Percentiles rank a stretch among this genome's conserved stretches.
These are phyloP conservation scores for Aphanoascus verrucosus DNA, from an alignment of 2,329 filamentous ascomycete species.

Conservation along the genomic window DNA sequence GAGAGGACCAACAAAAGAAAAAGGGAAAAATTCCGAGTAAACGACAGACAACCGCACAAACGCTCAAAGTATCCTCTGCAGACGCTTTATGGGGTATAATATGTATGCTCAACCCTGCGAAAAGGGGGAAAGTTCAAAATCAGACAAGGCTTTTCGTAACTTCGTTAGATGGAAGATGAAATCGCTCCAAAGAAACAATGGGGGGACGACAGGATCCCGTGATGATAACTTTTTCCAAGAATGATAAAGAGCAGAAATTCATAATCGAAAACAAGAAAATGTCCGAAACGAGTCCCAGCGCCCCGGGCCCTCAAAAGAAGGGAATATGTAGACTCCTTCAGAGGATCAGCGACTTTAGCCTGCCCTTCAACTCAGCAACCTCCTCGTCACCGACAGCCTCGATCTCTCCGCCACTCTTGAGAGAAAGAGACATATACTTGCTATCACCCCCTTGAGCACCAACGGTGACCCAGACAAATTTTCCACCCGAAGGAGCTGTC, in stretches of 20 bases:
- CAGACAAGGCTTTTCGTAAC: constrained; percentile 11
- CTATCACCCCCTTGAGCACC: constrained; percentile 39
- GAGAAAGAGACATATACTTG: constrained; percentile 31
- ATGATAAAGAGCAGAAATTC: neutral
- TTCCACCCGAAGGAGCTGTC: constrained; percentile 34
- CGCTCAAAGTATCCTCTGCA: constrained; percentile 9
- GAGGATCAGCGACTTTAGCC: constrained; percentile 13
- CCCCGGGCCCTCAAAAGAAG: neutral
- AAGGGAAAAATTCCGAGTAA: neutral
- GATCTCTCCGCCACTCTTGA: constrained; percentile 20
- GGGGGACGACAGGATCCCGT: neutral
- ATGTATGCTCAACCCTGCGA: neutral
- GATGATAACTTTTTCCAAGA: neutral
- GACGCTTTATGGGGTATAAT: constrained; percentile 12
- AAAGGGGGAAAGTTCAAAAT: constrained; percentile 8
- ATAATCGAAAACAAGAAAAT: neutral
- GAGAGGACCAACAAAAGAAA: neutral
- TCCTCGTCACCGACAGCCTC: constrained; percentile 14
- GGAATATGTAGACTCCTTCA: neutral
- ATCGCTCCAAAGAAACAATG: neutral
- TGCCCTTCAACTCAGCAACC: constrained; percentile 12
- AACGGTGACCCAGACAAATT: constrained; percentile 44
- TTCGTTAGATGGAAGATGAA: constrained; percentile 13
- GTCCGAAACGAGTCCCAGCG: neutral
- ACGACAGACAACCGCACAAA: constrained; percentile 3